phyloP scores from a whole-genome alignment of 2,329 filamentous ascomycete species.

The Sporothrix inflata region DNA sequence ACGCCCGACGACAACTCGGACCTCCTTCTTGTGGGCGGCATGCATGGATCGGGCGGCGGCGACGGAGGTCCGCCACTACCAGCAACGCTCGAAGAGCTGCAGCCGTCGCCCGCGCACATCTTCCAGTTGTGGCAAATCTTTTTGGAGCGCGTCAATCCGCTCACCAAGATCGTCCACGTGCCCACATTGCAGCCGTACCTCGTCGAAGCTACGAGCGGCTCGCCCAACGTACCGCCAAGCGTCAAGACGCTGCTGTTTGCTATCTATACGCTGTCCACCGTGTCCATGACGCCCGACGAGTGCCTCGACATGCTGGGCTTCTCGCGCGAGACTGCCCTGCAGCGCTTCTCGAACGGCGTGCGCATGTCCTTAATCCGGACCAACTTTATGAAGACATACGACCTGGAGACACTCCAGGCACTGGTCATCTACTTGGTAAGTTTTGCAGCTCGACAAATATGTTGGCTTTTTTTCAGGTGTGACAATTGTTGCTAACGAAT shows the following conservation, averaged over 20 bases:
- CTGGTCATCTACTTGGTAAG: slow-evolving; percentile 60
- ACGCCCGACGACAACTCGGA: slow-evolving; percentile 57
- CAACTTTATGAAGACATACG: slow-evolving; percentile 62
- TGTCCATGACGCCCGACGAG: slow-evolving; percentile 60
- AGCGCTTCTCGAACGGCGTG: slow-evolving; percentile 56
- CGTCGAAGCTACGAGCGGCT: slow-evolving; percentile 62
- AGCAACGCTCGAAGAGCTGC: slow-evolving; percentile 54
- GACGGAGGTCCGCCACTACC: slow-evolving; percentile 28
- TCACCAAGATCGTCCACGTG: slow-evolving; percentile 73
- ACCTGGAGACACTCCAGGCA: slow-evolving; percentile 62
- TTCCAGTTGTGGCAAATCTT: slow-evolving; percentile 76
- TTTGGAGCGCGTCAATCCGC: slow-evolving; percentile 72
- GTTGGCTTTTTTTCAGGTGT: neutral
- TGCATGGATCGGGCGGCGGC: neutral
- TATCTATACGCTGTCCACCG: slow-evolving; percentile 65
- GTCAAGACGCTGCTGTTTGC: slow-evolving; percentile 65
- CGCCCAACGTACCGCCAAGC: slow-evolving; percentile 58
- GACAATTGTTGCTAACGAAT: slow-evolving; percentile 39
- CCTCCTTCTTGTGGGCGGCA: slow-evolving; percentile 48
- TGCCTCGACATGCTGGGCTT: slow-evolving; percentile 57
- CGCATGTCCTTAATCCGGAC: slow-evolving; percentile 54
- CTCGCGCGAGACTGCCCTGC: slow-evolving; percentile 54
- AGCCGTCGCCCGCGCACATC: slow-evolving; percentile 67
- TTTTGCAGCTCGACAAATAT: neutral
- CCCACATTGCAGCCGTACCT: slow-evolving; percentile 69